A percentile compares a stretch with the other conserved stretches of the same genome.
Conservation (phyloP, 2,329 filamentous ascomycete genomes). For the Pyrenochaeta sp. region DNA sequence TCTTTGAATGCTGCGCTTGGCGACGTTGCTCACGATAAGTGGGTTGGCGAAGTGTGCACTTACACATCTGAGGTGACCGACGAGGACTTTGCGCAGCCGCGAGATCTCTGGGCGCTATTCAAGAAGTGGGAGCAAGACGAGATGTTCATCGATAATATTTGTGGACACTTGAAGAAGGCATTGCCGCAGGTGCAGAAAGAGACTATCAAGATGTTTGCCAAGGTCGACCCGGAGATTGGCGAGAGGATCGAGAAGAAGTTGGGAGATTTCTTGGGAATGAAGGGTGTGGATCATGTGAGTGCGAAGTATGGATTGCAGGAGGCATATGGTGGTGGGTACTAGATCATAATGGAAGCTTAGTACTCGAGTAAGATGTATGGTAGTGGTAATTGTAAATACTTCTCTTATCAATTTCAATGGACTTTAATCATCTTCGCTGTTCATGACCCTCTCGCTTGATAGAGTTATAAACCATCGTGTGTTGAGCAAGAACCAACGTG, state of each 20-base stretch:
- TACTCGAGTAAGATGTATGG: too few species aligned
- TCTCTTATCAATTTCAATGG: too few species aligned
- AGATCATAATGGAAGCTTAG: conserved; percentile 7
- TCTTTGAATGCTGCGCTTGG: not conserved
- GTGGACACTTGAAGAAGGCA: conserved; percentile 22
- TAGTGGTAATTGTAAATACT: not conserved
- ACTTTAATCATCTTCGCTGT: too few species aligned
- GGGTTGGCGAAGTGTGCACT: conserved; percentile 21
- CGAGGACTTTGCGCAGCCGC: conserved; percentile 61
- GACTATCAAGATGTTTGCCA: conserved; percentile 26
- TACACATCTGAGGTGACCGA: conserved; percentile 49
- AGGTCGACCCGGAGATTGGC: conserved; percentile 23
- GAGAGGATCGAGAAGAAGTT: conserved; percentile 18
- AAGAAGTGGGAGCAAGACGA: conserved; percentile 34
- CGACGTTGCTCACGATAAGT: conserved; percentile 32
- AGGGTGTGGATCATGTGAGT: conserved; percentile 17
- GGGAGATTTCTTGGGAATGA: conserved; percentile 10
- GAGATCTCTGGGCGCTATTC: conserved; percentile 55
- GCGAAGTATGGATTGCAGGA: conserved; percentile 16
- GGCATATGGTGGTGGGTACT: conserved; percentile 17
- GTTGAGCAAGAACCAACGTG: too few species aligned
- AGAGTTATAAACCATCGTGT: too few species aligned
- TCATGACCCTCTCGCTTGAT: too few species aligned
- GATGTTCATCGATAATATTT: conserved; percentile 38
- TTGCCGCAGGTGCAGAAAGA: conserved; percentile 28